These are phyloP conservation scores for Scytalidium lignicola DNA, from an alignment of 2,329 filamentous ascomycete species.

Conservation along the genomic window DNA sequence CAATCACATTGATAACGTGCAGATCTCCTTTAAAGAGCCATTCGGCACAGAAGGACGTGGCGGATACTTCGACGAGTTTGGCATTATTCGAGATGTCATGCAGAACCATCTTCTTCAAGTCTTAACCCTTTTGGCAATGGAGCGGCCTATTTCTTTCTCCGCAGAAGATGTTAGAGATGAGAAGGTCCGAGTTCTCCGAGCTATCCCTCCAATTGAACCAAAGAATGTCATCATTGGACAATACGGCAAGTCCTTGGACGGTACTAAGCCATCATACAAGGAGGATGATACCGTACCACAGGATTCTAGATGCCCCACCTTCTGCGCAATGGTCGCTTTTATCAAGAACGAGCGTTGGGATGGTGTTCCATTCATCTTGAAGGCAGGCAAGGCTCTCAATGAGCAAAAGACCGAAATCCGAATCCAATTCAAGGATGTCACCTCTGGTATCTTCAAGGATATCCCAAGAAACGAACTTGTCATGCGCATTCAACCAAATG, in stretches of 20 bases:
- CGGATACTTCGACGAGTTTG: constrained; percentile 99
- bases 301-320: constrained; percentile 95
- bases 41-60: constrained; percentile 97
- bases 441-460: constrained; percentile 98
- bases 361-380: constrained; percentile 97
- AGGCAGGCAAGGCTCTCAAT: constrained; percentile 97
- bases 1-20: constrained; percentile 98
- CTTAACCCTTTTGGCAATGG: constrained; percentile 93
- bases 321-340: constrained; percentile 94
- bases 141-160: constrained; percentile 96
- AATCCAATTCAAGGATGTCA: constrained; percentile 99
- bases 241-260: constrained; percentile 93
- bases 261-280: constrained; percentile 95
- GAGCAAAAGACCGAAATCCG: constrained; percentile 99
- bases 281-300: constrained; percentile 98
- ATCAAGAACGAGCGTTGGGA: constrained; percentile 99
- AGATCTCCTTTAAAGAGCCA: constrained; percentile 99
- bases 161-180: constrained; percentile 98
- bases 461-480: constrained; percentile 99
- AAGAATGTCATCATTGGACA: constrained; percentile 99
- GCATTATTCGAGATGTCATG: constrained; percentile 99
- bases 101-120: constrained; percentile 98
- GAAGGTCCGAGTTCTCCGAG: constrained; percentile 92
- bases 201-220: constrained; percentile 90
- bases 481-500: constrained; percentile 98